A percentile compares a stretch with the other conserved stretches of the same genome.
These are phyloP conservation scores for Candida oleophila DNA, from an alignment of 805 yeast genomes.

Conservation along the genomic window DNA sequence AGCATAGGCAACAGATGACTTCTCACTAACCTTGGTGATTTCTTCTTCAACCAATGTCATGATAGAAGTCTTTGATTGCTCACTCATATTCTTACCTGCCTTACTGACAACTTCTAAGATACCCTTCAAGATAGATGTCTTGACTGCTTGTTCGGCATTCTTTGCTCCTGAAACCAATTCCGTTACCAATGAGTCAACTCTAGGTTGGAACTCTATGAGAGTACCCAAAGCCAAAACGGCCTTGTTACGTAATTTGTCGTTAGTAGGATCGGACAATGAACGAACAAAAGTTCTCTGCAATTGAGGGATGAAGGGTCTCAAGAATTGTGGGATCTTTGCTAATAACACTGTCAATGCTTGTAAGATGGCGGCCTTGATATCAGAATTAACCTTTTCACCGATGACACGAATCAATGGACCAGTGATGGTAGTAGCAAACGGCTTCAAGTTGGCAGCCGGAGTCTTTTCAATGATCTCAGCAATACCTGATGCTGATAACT, in stretches of 20 bases:
- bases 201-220: slow-evolving; percentile 82
- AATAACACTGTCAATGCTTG: slow-evolving; percentile 78
- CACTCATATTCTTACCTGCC: slow-evolving; percentile 78
- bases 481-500: slow-evolving; percentile 82
- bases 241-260: slow-evolving; percentile 70
- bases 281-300: slow-evolving; percentile 95
- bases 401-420: slow-evolving; percentile 98
- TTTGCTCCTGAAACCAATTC: slow-evolving; percentile 80
- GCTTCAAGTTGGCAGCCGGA: slow-evolving; percentile 76
- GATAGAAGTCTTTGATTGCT: slow-evolving; percentile 65
- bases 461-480: slow-evolving; percentile 85
- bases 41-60: slow-evolving; percentile 75
- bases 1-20: slow-evolving; percentile 73
- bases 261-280: slow-evolving; percentile 75
- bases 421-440: slow-evolving; percentile 88
- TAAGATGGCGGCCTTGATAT: slow-evolving; percentile 92
- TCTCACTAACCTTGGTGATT: slow-evolving; percentile 50
- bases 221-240: slow-evolving; percentile 92
- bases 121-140: slow-evolving; percentile 83
- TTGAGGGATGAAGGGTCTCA: slow-evolving; percentile 96
- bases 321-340: slow-evolving; percentile 80
- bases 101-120: slow-evolving; percentile 75
- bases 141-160: slow-evolving; percentile 65
- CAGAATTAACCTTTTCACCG: slow-evolving; percentile 91
- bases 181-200: slow-evolving; percentile 88